These are phyloP conservation scores for Phialocephala sp. DNA, from an alignment of 2,329 filamentous ascomycete species.

Conservation along the genomic window DNA sequence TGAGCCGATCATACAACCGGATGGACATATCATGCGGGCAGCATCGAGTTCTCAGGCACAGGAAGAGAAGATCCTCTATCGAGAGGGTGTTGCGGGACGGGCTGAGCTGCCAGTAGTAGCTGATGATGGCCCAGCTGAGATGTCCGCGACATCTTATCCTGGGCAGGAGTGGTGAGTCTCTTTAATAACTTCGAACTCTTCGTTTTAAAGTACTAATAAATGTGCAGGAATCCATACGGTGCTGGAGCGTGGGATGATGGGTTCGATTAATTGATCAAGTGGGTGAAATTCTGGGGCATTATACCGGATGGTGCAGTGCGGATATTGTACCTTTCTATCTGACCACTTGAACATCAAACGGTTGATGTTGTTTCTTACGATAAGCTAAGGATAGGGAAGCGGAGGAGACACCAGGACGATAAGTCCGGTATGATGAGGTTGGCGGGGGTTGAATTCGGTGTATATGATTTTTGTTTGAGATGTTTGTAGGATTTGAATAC, in stretches of 20 bases:
- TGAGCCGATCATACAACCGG: neutral
- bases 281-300: neutral
- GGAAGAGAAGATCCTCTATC: conserved; percentile 58
- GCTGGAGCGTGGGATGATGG: conserved; percentile 26
- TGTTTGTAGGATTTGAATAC: conserved; percentile 7
- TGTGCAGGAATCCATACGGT: conserved; percentile 23
- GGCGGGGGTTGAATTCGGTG: neutral
- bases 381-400: neutral
- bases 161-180: conserved; percentile 65
- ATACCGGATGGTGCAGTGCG: neutral
- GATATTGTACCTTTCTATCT: neutral
- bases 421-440: neutral
- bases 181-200: neutral
- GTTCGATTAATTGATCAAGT: conserved; percentile 21
- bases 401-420: neutral
- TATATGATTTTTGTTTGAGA: neutral
- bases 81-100: conserved; percentile 27
- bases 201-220: neutral
- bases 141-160: conserved; percentile 72
- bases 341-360: neutral
- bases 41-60: conserved; percentile 37
- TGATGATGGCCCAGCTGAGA: conserved; percentile 53
- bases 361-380: neutral
- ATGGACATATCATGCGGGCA: neutral
- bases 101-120: conserved; percentile 41